These are phyloP conservation scores for Boletus patriciae DNA, from an alignment of 768 basidiomycete species.

Conservation along the genomic window DNA sequence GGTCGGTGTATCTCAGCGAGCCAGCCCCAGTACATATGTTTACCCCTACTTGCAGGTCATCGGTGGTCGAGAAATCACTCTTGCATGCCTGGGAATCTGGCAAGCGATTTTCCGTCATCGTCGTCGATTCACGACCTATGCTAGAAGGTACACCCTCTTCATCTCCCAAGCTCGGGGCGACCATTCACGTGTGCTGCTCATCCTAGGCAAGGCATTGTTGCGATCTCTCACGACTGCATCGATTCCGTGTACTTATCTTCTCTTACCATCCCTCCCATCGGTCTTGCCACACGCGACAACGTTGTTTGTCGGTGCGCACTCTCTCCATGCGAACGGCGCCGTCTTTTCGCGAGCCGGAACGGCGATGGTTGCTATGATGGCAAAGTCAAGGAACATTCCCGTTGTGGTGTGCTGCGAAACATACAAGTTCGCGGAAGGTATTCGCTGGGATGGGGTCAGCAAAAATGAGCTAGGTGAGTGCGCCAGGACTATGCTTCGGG, in stretches of 20 bases:
- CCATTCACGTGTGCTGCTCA: neutral
- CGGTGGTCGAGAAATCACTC: conserved; percentile 88
- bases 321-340: conserved; percentile 91
- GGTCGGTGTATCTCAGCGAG: conserved; percentile 45
- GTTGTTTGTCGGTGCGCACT: conserved; percentile 90
- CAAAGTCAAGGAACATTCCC: conserved; percentile 74
- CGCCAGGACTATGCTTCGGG: neutral
- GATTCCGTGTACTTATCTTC: conserved; percentile 87
- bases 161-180: neutral
- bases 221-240: conserved; percentile 61
- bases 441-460: conserved; percentile 91
- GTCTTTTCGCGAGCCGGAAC: conserved; percentile 95
- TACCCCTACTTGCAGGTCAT: conserved; percentile 59
- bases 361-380: conserved; percentile 95
- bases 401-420: conserved; percentile 98
- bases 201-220: conserved; percentile 74
- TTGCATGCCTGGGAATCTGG: conserved; percentile 72
- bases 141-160: conserved; percentile 66
- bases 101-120: conserved; percentile 83
- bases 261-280: conserved; percentile 83
- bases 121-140: conserved; percentile 93
- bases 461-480: conserved; percentile 90
- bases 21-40: neutral
- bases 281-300: conserved; percentile 79
- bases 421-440: conserved; percentile 94